Conservation (phyloP, 2,329 filamentous ascomycete species). For the Albophoma yamanashiensis region DNA sequence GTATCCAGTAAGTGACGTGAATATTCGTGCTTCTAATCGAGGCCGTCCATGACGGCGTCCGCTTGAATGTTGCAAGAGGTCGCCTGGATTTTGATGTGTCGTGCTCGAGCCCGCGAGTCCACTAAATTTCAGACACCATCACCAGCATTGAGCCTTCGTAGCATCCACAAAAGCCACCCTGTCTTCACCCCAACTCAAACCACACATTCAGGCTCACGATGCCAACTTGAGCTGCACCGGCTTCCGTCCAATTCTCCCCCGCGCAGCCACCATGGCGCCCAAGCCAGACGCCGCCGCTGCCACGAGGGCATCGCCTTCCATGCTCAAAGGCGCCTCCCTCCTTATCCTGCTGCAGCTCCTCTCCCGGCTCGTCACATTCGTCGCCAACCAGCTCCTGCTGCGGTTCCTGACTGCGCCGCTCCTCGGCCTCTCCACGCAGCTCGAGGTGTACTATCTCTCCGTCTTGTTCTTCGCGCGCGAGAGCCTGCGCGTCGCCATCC, state of each 20-base stretch:
- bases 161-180: neutral
- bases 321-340: slow-evolving; percentile 65
- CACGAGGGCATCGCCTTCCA: slow-evolving; percentile 3
- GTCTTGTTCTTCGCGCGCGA: slow-evolving; percentile 94
- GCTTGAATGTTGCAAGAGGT: neutral
- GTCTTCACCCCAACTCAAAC: neutral
- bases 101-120: neutral
- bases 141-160: neutral
- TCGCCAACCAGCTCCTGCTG: slow-evolving; percentile 83
- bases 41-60: no score
- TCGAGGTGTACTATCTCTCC: slow-evolving; percentile 87
- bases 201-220: neutral
- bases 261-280: neutral
- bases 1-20: neutral
- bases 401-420: slow-evolving; percentile 78
- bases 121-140: no score
- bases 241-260: neutral
- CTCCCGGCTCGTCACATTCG: slow-evolving; percentile 82
- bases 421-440: slow-evolving; percentile 75
- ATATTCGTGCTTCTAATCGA: no score
- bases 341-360: slow-evolving; percentile 80
- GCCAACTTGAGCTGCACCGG: neutral
- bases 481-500: slow-evolving; percentile 80
- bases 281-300: neutral
- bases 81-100: no score